Evolutionary conservation across 352 stramenopile species (phyloP), one percentile per base, ranked within the genome.

Genomic region (Phytophthora palmivora): DNA sequence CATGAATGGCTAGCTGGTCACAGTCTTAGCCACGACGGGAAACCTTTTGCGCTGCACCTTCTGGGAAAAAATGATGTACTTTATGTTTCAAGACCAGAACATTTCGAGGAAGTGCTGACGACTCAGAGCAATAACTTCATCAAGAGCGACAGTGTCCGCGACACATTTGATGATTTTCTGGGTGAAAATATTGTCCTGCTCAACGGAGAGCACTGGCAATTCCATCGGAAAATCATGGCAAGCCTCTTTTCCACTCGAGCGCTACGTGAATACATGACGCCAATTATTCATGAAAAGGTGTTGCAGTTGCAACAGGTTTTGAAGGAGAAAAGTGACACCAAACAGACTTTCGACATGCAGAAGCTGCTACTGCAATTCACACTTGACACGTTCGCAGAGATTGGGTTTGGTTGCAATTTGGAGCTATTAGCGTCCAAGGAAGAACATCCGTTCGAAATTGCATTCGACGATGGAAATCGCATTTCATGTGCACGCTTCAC

Each of bases 181-280:
- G 82, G 83, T 21, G 55, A 77, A 16, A 78, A 78, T 44, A 87
- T 91, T 19, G 84, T 93, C 28, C 63, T 67, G 5, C 37, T 69
- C 10, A 79, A 95, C 47, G 82, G 82, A 22, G 67, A 65, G 14
- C 14, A 24, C 3, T 95, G 87, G 84, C 53, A 67, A 7, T 58
- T 75, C 47, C 87, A 95, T 46, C 80, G 87, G 43, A 92, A 92
- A 63, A 81, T 67, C 0, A 78, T 89, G 52, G 94, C 79, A 33
- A 88, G 94, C 48, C 90, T 97, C 16, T 89, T 96, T 21, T 88
- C 75, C 3, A 69, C 64, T 21, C 52, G 65, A 30, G 76, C 72
- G 60, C 61, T 88, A 61, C 55, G 68, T 16, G 66, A 79, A 9
- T 66, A 62, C 55, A 78, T 87, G 73, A 64, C 52, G 6, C 53